A percentile compares a stretch with the other conserved stretches of the same genome.
Evolutionary conservation across 257 asterid species (phyloP).

Genomic region (Striga asiatica): DNA sequence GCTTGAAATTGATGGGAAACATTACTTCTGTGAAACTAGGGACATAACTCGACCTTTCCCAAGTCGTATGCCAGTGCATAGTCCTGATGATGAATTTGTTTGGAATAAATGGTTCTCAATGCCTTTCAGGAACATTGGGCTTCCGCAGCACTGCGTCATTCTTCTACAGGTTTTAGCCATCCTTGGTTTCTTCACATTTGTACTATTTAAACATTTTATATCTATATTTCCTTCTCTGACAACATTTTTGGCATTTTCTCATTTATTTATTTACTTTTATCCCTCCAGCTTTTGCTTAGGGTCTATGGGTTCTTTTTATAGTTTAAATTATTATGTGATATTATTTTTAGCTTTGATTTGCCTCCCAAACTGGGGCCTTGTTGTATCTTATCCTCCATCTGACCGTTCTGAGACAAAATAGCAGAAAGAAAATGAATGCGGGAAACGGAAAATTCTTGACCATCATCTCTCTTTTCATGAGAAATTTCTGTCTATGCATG

Average conservation of each 20-base stretch:
- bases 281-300: background rate
- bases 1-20: conserved; percentile 91
- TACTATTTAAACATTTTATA: conserved; percentile 13
- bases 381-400: background rate
- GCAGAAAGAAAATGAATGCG: background rate
- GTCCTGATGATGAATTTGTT: conserved; percentile 90
- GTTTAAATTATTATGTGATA: background rate
- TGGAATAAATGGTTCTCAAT: conserved; percentile 94
- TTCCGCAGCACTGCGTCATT: conserved; percentile 75
- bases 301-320: background rate
- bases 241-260: too few relatives aligned
- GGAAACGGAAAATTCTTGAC: background rate
- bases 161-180: conserved; percentile 74
- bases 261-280: background rate
- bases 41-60: conserved; percentile 95
- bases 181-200: conserved; percentile 32
- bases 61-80: conserved; percentile 68
- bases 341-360: background rate
- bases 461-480: conserved; percentile 5
- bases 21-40: conserved; percentile 84
- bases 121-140: conserved; percentile 84
- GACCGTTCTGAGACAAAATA: background rate
- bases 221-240: conserved; percentile 8
- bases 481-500: background rate
- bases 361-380: background rate